These are phyloP conservation scores for Discostella stelligeroides DNA, from an alignment of 108 stramenopile genomes.

Conservation along the genomic window DNA sequence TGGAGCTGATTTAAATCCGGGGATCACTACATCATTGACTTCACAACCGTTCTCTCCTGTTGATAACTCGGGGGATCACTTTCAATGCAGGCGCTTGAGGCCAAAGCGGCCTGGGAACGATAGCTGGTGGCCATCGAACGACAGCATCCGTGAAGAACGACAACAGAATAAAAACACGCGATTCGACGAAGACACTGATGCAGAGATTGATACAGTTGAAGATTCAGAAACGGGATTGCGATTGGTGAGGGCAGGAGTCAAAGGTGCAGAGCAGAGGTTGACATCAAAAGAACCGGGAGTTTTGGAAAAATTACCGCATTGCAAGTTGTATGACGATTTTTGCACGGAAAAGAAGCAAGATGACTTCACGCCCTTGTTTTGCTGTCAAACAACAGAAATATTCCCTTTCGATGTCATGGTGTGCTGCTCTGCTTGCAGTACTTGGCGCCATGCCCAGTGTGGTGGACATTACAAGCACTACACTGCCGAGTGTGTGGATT, in stretches of 20 bases:
- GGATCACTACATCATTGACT: too few species aligned
- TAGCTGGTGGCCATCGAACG: conserved; percentile 79
- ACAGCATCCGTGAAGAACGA: conserved; percentile 61
- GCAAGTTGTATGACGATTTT: conserved; percentile 64
- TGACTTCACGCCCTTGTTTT: conserved; percentile 58
- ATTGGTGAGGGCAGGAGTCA: conserved; percentile 24
- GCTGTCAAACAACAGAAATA: conserved; percentile 78
- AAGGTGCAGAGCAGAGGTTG: conserved; percentile 36
- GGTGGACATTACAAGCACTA: conserved; percentile 83
- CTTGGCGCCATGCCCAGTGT: conserved; percentile 86
- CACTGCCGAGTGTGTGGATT: conserved; percentile 57
- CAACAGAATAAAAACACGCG: conserved; percentile 36
- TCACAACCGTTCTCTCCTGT: too few species aligned
- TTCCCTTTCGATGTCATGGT: conserved; percentile 80
- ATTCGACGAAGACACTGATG: conserved; percentile 54
- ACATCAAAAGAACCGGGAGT: conserved; percentile 69
- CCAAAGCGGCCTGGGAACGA: conserved; percentile 27
- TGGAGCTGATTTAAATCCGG: too few species aligned
- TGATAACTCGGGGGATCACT: too few species aligned
- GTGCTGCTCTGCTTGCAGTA: conserved; percentile 83
- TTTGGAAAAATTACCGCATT: conserved; percentile 85
- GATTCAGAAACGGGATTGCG: conserved; percentile 4
- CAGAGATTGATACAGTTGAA: conserved; percentile 41
- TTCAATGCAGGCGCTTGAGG: background rate
- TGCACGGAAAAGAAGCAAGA: conserved; percentile 43